Base-by-base conservation (phyloP, 2,329 filamentous ascomycete genomes). In the Acephala macrosclerotiorum region DNA sequence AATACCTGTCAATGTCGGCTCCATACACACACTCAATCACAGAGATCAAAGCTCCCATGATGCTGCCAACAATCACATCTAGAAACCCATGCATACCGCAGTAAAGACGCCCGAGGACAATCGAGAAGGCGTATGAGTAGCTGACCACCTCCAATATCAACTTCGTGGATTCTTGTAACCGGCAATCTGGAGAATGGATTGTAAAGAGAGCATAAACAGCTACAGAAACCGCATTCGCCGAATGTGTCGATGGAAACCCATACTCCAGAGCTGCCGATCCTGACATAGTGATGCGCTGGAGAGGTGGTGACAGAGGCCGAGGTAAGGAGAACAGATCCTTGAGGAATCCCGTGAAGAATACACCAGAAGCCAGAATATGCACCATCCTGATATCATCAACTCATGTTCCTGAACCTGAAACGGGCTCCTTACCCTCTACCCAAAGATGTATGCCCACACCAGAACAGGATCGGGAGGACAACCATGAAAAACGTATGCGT, bases 401-500 rank as follows among this genome's bases (percentile, higher is more conserved):
- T 16, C 26, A 33, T 40, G 38, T 45, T 42, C 22, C 63, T 84
- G 2, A 16, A 12, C 14, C 29, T 9, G 25, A 18, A 4, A 29
- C 18, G 26, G 25, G n/a, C 29, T n/a, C 22, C 90, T 73, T 89
- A 96, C 93, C 91, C 94, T 82, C 96, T 91, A 63, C 93, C 96
- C 71, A 97, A 87, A 69, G 86, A 89, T 51, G 91, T 89, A 79
- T 94, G 92, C 61, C 95, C 95, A 75, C 93, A 97, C 96, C 96
- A 99, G 82, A 98, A 98, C 72, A 97, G 86, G 70, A 98, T 93
- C 6, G 96, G 96, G 75, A 99, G 82, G 65, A 93, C 91, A 71
- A 97, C 86, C 94, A 98, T 98, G 84, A 97, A 99, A 82, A 97
- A 98, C 0, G 96, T 99, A 80, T 99, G 96, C 0, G 96, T 99